phyloP scores from a whole-genome alignment of 1,284 basidiomycete species.

The Porogramme epimiltina region DNA sequence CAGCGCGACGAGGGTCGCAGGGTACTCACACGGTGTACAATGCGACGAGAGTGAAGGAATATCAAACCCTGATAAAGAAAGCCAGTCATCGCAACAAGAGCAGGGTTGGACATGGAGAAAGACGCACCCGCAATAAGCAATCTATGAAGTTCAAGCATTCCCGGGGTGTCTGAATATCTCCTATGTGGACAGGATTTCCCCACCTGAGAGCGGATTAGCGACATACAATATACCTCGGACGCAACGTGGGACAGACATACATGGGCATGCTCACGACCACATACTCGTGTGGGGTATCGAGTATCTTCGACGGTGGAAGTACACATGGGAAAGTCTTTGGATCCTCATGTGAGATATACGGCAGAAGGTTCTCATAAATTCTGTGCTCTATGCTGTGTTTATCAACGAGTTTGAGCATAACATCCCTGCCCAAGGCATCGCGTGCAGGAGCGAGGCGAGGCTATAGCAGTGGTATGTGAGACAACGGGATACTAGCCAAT shows the following conservation, averaged over 20 bases:
- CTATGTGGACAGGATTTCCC: not conserved
- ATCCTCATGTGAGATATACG: not conserved
- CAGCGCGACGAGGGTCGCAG: not conserved
- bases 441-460: not conserved
- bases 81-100: not conserved
- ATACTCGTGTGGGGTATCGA: slow-evolving; percentile 3
- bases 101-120: not conserved
- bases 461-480: no score
- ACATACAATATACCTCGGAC: no score
- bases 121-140: slow-evolving; percentile 4
- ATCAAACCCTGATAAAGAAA: not conserved
- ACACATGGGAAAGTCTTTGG: not conserved
- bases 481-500: no score
- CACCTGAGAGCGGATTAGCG: not conserved
- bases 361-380: not conserved
- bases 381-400: not conserved
- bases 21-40: slow-evolving; percentile 5
- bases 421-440: not conserved
- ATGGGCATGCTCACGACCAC: slow-evolving; percentile 5
- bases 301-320: slow-evolving; percentile 2
- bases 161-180: not conserved
- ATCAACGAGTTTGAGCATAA: slow-evolving; percentile 4
- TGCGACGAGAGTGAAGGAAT: slow-evolving; percentile 3
- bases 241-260: not conserved
- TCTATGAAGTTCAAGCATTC: not conserved